phyloP scores from a whole-genome alignment of 202 grass and related monocot species.

The Carex arenaria region DNA sequence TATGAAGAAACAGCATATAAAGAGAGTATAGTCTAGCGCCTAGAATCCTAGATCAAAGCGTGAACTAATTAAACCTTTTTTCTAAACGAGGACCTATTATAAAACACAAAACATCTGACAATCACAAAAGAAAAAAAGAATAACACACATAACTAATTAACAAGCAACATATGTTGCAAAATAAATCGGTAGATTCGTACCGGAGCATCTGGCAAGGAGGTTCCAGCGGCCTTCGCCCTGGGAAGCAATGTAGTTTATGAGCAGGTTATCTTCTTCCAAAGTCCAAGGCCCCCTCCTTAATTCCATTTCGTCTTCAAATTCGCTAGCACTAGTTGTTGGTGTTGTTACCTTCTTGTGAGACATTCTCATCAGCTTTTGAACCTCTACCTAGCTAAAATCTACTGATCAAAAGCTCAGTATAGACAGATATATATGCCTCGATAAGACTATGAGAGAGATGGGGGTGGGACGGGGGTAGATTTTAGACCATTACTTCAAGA shows the following conservation, averaged over 20 bases:
- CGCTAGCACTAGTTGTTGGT: conserved; percentile 21
- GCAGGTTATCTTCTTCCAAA: conserved; percentile 84
- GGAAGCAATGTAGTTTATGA: conserved; percentile 95
- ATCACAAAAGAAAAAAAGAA: neutral
- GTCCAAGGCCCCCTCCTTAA: conserved; percentile 92
- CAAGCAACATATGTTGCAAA: neutral
- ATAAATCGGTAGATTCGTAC: conserved; percentile 26
- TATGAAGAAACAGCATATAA: neutral
- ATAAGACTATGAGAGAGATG: conserved; percentile 24
- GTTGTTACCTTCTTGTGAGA: conserved; percentile 53
- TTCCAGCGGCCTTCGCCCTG: conserved; percentile 98
- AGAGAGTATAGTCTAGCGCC: neutral
- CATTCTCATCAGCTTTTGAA: conserved; percentile 29
- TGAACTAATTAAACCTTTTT: conserved; percentile 1
- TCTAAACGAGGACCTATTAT: neutral
- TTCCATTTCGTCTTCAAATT: conserved; percentile 52
- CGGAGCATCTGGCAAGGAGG: conserved; percentile 83
- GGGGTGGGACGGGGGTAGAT: conserved; percentile 1
- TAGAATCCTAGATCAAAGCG: neutral
- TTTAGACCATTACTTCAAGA: conserved; percentile 23
- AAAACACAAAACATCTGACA: neutral
- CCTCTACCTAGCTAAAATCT: neutral
- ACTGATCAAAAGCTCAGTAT: conserved; percentile 7
- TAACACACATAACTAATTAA: neutral
- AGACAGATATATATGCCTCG: conserved; percentile 31